Evolutionary conservation across 2,329 filamentous ascomycete genomes (phyloP).

Genomic region (Fusarium sp.): DNA sequence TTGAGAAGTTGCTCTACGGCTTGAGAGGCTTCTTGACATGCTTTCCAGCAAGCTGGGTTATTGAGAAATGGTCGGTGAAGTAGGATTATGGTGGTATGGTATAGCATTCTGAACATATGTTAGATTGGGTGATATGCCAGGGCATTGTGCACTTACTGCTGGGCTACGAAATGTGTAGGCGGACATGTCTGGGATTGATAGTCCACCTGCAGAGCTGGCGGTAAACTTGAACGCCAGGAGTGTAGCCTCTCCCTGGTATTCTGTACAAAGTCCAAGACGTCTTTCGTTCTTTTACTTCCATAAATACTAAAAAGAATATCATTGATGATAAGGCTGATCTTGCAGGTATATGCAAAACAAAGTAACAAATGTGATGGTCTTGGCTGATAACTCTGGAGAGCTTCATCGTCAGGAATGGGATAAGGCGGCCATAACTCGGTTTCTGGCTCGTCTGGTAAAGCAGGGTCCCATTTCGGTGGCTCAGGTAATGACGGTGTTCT

Average conservation of each 20-base stretch:
- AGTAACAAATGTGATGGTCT: background rate
- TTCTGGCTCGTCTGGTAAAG: background rate
- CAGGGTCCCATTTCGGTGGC: background rate
- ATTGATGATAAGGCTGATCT: background rate
- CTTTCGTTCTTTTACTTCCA: background rate
- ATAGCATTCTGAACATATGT: background rate
- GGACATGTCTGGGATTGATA: background rate
- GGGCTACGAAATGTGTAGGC: background rate
- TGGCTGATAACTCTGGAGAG: background rate
- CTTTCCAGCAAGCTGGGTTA: background rate
- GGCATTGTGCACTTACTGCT: background rate
- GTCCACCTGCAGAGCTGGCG: rapidly evolving
- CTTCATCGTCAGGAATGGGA: background rate
- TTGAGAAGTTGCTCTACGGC: background rate
- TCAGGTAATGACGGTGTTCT: background rate
- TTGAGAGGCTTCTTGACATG: background rate
- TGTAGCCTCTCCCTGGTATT: background rate
- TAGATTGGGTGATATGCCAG: rapidly evolving
- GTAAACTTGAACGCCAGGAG: background rate
- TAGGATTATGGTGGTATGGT: background rate
- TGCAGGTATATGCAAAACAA: background rate
- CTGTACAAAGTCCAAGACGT: background rate
- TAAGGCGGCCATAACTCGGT: background rate
- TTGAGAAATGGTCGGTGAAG: background rate
- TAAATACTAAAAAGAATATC: background rate